Conservation (phyloP, 1,284 basidiomycete species). For the Schizophyllum amplum region DNA sequence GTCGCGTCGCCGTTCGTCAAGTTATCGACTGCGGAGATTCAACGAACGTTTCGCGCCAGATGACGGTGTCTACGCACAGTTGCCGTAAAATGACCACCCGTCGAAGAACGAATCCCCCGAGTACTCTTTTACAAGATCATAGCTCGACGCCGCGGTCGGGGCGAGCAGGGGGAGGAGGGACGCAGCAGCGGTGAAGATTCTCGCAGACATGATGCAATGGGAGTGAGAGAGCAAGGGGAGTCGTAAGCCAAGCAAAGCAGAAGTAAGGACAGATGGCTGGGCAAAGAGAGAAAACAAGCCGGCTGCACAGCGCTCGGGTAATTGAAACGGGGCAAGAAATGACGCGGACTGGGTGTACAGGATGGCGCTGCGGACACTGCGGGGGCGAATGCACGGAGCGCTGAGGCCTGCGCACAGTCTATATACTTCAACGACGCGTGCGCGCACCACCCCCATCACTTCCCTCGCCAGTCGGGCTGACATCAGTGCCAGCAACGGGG, state of each 20-base stretch:
- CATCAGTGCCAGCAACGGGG: background rate
- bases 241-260: no score
- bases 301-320: background rate
- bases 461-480: background rate
- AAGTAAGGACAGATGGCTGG: background rate
- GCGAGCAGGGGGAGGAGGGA: slow-evolving; percentile 1
- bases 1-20: slow-evolving; percentile 62
- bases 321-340: background rate
- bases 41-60: no score
- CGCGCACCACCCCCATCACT: background rate
- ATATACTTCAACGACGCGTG: background rate
- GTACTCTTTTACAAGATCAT: slow-evolving; percentile 40
- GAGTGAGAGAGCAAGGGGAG: background rate
- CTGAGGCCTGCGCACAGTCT: background rate
- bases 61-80: slow-evolving; percentile 28
- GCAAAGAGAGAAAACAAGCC: background rate
- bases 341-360: background rate
- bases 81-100: slow-evolving; percentile 45
- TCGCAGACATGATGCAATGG: background rate
- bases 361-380: background rate
- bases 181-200: background rate
- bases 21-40: slow-evolving; percentile 46
- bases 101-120: slow-evolving; percentile 45
- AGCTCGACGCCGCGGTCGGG: slow-evolving; percentile 20
- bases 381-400: background rate